A percentile compares a stretch with the other conserved stretches of the same genome.
phyloP scores from a whole-genome alignment of 129 eudicot genomes.

The Deinandra increscens region DNA sequence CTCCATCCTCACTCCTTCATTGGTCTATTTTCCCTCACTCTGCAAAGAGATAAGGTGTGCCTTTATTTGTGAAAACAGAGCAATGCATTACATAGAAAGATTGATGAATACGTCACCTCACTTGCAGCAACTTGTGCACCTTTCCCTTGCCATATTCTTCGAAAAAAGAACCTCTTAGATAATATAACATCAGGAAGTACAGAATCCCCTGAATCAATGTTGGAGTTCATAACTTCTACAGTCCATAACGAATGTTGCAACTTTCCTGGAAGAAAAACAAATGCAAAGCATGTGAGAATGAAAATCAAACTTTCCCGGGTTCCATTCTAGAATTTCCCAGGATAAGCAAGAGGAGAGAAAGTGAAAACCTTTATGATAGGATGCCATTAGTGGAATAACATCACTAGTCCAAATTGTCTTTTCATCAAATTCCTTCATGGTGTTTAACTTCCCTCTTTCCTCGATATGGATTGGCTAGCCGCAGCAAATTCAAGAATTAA shows the following conservation, averaged over 20 bases:
- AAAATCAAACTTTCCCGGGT: conserved; percentile 1
- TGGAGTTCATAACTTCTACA: conserved; percentile 51
- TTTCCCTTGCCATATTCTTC: conserved; percentile 97
- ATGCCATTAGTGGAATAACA: conserved; percentile 77
- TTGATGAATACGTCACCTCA: conserved; percentile 54
- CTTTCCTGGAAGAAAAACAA: conserved; percentile 59
- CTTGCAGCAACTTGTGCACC: conserved; percentile 87
- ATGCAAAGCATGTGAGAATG: conserved; percentile 17
- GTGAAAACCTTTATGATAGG: conserved; percentile 76
- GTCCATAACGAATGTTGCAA: conserved; percentile 91
- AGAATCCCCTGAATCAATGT: conserved; percentile 37
- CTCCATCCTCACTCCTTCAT: conserved; percentile 27
- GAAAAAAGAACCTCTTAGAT: conserved; percentile 56
- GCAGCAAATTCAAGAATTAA: conserved; percentile 22
- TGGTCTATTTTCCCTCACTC: background rate
- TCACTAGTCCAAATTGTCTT: conserved; percentile 92
- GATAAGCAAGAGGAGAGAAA: background rate
- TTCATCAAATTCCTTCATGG: conserved; percentile 88
- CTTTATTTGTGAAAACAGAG: background rate
- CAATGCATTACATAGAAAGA: conserved; percentile 17
- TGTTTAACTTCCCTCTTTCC: conserved; percentile 80
- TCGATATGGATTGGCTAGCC: conserved; percentile 67
- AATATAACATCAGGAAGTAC: conserved; percentile 41
- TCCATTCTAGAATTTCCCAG: conserved; percentile 7
- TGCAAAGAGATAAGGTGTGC: background rate